Evolutionary conservation across 1,284 basidiomycete genomes (phyloP).

Genomic region (Kalmanozyma brasiliensis): DNA sequence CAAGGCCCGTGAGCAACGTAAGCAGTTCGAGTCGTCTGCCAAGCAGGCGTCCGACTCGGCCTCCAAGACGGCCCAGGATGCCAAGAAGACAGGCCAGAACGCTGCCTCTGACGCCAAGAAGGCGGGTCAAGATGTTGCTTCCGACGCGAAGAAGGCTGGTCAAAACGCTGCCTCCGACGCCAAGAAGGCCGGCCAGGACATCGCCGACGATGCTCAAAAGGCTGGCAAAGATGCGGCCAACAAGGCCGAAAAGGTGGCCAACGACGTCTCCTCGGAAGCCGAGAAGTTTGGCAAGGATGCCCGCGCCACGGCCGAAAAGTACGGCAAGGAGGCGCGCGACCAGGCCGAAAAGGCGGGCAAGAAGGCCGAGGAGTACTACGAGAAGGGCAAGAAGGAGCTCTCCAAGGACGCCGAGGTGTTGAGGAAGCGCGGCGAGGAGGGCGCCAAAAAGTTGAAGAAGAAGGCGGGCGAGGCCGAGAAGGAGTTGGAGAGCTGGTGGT

Average conservation of each 20-base stretch:
- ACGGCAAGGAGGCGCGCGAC: conserved; percentile 35
- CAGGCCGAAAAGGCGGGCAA: conserved; percentile 46
- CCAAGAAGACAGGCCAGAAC: conserved; percentile 19
- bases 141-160: conserved; percentile 21
- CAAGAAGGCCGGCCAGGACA: conserved; percentile 11
- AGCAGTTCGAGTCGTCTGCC: conserved; percentile 43
- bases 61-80: conserved; percentile 24
- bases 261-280: conserved; percentile 36
- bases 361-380: conserved; percentile 44
- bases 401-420: conserved; percentile 43
- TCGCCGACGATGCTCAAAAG: conserved; percentile 12
- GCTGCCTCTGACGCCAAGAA: conserved; percentile 29
- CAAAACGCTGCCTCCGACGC: conserved; percentile 18
- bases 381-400: conserved; percentile 47
- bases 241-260: conserved; percentile 43
- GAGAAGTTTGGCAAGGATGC: conserved; percentile 36
- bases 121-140: conserved; percentile 21
- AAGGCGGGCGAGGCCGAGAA: conserved; percentile 57
- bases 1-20: conserved; percentile 41
- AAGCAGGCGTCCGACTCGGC: conserved; percentile 33
- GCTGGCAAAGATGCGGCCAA: conserved; percentile 34
- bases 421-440: conserved; percentile 51
- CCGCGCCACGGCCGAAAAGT: conserved; percentile 30
- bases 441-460: conserved; percentile 49
- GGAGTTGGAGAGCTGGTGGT: conserved; percentile 55